These are phyloP conservation scores for Eucalyptus shirleyi DNA, from an alignment of 345 rosid genomes.

Conservation along the genomic window DNA sequence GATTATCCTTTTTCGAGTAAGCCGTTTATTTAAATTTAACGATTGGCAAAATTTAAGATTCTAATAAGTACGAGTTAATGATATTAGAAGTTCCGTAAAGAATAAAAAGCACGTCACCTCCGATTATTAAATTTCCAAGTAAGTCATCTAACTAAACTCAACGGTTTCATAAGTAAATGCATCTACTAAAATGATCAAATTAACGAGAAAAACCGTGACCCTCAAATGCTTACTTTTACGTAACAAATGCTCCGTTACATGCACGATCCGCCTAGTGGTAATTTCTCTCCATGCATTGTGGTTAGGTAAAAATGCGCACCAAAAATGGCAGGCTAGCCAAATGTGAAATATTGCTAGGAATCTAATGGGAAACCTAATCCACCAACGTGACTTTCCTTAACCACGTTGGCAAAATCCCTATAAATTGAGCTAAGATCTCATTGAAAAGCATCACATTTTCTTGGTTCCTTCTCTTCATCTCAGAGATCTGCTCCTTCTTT, in stretches of 20 bases:
- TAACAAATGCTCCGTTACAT: neutral
- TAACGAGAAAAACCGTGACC: neutral
- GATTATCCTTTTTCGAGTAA: neutral
- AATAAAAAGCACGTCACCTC: neutral
- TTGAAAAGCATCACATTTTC: neutral
- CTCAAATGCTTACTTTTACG: neutral
- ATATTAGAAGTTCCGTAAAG: neutral
- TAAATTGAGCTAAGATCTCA: neutral
- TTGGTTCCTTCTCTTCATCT: neutral
- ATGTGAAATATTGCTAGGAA: neutral
- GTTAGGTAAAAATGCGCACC: neutral
- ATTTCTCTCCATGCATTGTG: neutral
- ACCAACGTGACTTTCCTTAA: neutral
- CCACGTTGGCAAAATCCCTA: neutral
- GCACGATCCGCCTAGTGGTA: neutral
- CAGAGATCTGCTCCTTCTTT: neutral
- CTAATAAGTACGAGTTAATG: neutral
- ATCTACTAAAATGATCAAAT: neutral
- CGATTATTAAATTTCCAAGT: neutral
- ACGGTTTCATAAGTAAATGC: neutral
- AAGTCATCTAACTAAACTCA: neutral
- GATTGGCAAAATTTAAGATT: neutral
- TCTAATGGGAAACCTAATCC: neutral
- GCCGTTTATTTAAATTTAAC: neutral
- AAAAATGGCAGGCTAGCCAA: neutral